These are phyloP conservation scores for Nakazawaea ernobii DNA, from an alignment of 805 yeast species.

Conservation along the genomic window DNA sequence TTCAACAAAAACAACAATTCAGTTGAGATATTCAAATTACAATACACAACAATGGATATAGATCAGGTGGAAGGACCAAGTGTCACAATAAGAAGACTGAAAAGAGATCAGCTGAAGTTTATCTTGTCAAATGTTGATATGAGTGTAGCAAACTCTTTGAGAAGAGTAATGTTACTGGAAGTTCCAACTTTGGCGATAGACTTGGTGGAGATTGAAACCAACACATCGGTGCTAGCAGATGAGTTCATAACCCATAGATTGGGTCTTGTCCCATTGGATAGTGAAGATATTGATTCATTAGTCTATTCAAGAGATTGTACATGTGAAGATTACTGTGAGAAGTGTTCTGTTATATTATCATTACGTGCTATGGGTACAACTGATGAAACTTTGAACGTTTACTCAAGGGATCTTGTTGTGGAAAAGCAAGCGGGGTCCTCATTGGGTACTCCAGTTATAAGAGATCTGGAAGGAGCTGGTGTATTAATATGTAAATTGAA, in stretches of 20 bases:
- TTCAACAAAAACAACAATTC: neutral
- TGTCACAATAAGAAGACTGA: conserved; percentile 83
- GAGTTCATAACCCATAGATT: conserved; percentile 93
- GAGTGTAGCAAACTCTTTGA: conserved; percentile 84
- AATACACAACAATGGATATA: conserved; percentile 7
- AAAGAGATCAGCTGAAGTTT: conserved; percentile 84
- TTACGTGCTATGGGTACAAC: conserved; percentile 82
- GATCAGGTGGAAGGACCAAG: conserved; percentile 49
- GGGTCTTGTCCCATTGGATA: conserved; percentile 85
- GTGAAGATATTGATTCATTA: conserved; percentile 76
- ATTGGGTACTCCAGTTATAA: conserved; percentile 81
- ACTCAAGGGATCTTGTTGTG: conserved; percentile 71
- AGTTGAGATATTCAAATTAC: neutral
- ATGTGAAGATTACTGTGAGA: conserved; percentile 95
- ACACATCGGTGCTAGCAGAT: conserved; percentile 93
- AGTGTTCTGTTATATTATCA: conserved; percentile 84
- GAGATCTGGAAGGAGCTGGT: conserved; percentile 74
- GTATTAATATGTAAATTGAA: conserved; percentile 87
- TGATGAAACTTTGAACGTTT: conserved; percentile 84
- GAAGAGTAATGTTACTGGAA: conserved; percentile 92
- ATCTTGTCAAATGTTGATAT: conserved; percentile 83
- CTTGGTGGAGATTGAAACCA: conserved; percentile 86
- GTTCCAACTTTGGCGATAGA: conserved; percentile 97
- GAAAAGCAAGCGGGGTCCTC: conserved; percentile 22
- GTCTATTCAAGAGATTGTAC: conserved; percentile 94